Conservation (phyloP, 805 yeast genomes). For the Cyberlindnera mississippiensis region DNA sequence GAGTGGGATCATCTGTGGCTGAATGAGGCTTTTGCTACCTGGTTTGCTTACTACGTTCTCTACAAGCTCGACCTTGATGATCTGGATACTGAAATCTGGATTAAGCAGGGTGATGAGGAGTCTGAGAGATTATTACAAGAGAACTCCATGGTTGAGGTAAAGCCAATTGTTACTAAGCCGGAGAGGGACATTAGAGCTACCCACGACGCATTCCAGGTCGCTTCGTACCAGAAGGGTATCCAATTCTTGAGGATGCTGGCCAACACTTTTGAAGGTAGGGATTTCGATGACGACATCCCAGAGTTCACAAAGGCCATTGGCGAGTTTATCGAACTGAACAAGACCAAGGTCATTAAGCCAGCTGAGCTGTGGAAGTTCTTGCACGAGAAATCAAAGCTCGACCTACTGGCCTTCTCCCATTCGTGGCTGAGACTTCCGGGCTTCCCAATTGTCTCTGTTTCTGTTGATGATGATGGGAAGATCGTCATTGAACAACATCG, state of each 20-base stretch:
- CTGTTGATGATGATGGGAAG: slow-evolving; percentile 25
- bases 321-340: slow-evolving; percentile 33
- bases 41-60: slow-evolving; percentile 52
- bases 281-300: slow-evolving; percentile 28
- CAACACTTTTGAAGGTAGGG: slow-evolving; percentile 35
- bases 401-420: slow-evolving; percentile 47
- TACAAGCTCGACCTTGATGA: slow-evolving; percentile 26
- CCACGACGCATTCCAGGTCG: slow-evolving; percentile 44
- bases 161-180: slow-evolving; percentile 33
- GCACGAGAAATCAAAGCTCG: slow-evolving; percentile 34
- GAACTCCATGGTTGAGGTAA: slow-evolving; percentile 31
- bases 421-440: slow-evolving; percentile 64
- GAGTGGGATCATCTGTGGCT: slow-evolving; percentile 70
- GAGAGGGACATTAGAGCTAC: slow-evolving; percentile 36
- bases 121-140: slow-evolving; percentile 33
- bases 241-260: slow-evolving; percentile 50
- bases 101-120: slow-evolving; percentile 28
- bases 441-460: slow-evolving; percentile 47
- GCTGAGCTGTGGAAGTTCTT: slow-evolving; percentile 49
- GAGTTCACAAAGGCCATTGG: slow-evolving; percentile 35
- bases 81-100: slow-evolving; percentile 32
- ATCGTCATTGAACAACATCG: slow-evolving; percentile 39
- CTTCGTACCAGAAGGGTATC: slow-evolving; percentile 59
- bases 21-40: slow-evolving; percentile 77
- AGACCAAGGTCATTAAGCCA: slow-evolving; percentile 42